Percentiles rank a stretch among this genome's conserved stretches.
Evolutionary conservation across 2,329 filamentous ascomycete genomes (phyloP).

Genomic region (Colletotrichum lini): DNA sequence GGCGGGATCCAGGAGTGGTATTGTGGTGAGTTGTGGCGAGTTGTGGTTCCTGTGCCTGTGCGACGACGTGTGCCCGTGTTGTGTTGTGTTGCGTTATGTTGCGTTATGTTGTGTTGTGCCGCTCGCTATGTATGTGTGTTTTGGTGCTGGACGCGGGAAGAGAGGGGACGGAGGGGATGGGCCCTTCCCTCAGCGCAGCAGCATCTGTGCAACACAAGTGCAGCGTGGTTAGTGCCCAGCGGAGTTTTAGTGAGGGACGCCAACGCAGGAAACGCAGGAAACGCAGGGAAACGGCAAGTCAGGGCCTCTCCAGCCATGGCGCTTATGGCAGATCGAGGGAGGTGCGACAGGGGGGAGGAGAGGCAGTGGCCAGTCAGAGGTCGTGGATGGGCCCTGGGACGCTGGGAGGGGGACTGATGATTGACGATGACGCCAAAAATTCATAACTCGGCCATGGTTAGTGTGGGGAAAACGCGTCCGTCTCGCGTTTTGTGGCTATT

Average conservation of each 20-base stretch:
- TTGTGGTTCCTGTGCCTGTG: constrained; percentile 1
- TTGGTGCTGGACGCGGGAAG: constrained; percentile 7
- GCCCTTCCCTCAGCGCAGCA: neutral
- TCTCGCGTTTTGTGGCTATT: constrained; percentile 34
- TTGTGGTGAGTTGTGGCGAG: no score
- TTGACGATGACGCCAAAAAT: constrained; percentile 36
- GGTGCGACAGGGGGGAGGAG: constrained; percentile 35
- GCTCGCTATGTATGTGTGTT: constrained; percentile 3
- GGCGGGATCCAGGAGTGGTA: constrained; percentile 18
- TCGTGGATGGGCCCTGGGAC: constrained; percentile 17
- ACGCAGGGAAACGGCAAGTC: constrained; percentile 29
- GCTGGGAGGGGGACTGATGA: neutral
- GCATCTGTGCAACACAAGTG: constrained; percentile 5
- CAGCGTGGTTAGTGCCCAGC: constrained; percentile 2
- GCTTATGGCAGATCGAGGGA: constrained; percentile 40
- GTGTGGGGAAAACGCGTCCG: constrained; percentile 34
- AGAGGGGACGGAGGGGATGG: neutral
- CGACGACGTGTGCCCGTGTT: neutral
- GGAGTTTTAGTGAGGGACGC: constrained; percentile 28
- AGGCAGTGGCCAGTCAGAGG: constrained; percentile 14
- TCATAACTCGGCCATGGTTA: constrained; percentile 20
- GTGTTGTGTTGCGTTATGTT: no score
- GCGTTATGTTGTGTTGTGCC: constrained; percentile 8
- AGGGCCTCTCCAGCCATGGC: constrained; percentile 33
- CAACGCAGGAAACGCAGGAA: constrained; percentile 25